phyloP scores from a whole-genome alignment of 2,329 filamentous ascomycete genomes.

The Orbilia oligospora region DNA sequence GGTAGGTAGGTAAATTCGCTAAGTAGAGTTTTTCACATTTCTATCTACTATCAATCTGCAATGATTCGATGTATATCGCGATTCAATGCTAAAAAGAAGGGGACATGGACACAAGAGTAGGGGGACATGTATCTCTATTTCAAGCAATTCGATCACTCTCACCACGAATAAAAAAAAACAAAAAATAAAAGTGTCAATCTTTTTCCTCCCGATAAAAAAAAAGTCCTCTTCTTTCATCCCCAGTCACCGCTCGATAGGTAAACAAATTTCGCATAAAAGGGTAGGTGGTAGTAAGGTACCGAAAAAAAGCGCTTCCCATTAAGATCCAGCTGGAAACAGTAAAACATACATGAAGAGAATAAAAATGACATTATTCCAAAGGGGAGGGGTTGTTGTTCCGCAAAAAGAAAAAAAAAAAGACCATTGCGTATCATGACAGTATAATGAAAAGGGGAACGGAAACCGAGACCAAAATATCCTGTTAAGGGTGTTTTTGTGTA shows the following conservation, averaged over 20 bases:
- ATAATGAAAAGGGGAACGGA: constrained; percentile 25
- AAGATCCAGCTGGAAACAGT: constrained; percentile 59
- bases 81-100: constrained; percentile 5
- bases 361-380: constrained; percentile 31
- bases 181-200: constrained; percentile 6
- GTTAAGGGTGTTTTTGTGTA: constrained; percentile 14
- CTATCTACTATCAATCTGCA: neutral
- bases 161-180: neutral
- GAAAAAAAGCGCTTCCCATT: constrained; percentile 58
- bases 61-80: neutral
- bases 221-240: too few relatives aligned
- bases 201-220: neutral
- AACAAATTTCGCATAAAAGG: constrained; percentile 14
- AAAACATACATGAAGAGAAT: constrained; percentile 59
- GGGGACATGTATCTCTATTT: constrained; percentile 5
- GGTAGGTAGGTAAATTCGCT: too few relatives aligned
- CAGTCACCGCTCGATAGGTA: constrained; percentile 7
- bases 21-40: neutral
- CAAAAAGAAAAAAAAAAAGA: constrained; percentile 16
- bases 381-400: neutral
- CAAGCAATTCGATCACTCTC: constrained; percentile 11
- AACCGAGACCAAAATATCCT: constrained; percentile 22
- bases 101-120: too few relatives aligned
- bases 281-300: constrained; percentile 5
- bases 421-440: constrained; percentile 15